Evolutionary conservation across 1,284 basidiomycete species (phyloP).

Genomic region (Ganoderma boninense): DNA sequence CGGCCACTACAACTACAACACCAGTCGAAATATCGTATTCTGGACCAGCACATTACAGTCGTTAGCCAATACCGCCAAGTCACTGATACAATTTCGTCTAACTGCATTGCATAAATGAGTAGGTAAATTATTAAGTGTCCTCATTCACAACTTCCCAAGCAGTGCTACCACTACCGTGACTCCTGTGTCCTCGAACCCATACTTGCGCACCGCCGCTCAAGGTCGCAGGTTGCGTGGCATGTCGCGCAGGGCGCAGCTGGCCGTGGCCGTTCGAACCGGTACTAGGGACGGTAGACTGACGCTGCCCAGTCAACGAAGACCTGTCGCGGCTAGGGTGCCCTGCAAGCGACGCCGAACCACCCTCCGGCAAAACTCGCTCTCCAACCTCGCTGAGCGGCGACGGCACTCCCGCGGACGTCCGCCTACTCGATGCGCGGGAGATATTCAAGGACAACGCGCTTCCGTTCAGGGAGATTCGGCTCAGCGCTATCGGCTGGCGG

Average conservation of each 20-base stretch:
- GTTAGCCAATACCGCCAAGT: too few relatives aligned
- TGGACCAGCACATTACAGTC: too few relatives aligned
- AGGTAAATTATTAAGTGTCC: not conserved
- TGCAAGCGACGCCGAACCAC: too few relatives aligned
- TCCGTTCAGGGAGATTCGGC: not conserved
- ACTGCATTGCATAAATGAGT: not conserved
- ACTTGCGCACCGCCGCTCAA: not conserved
- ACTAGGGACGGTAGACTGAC: not conserved
- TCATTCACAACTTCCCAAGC: not conserved
- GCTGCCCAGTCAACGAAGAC: not conserved
- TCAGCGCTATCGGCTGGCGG: not conserved
- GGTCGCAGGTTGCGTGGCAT: not conserved
- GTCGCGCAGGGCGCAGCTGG: not conserved
- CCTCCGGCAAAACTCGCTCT: not conserved
- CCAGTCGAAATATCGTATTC: too few relatives aligned
- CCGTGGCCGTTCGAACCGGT: not conserved
- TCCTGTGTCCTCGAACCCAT: not conserved
- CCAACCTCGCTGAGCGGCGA: not conserved
- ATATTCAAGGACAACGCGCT: not conserved
- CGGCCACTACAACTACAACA: not conserved
- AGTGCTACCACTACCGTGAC: not conserved
- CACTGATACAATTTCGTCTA: too few relatives aligned
- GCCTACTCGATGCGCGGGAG: not conserved
- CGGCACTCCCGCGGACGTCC: not conserved
- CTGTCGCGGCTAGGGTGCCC: not conserved